Evolutionary conservation across 2,329 filamentous ascomycete species (phyloP).

Genomic region (Pseudogymnoascus sp.): DNA sequence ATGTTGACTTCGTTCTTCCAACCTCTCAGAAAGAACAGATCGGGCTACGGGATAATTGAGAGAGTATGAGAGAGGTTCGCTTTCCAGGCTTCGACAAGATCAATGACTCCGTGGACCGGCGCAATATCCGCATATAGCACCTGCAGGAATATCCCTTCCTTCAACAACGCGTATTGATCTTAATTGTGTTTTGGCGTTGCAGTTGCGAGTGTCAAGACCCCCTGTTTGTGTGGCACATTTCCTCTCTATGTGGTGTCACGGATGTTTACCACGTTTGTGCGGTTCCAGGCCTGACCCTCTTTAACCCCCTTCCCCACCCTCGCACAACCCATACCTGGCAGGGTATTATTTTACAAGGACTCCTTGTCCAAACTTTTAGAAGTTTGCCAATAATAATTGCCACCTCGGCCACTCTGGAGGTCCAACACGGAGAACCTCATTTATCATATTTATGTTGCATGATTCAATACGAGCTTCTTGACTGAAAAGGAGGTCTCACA

Average conservation of each 20-base stretch:
- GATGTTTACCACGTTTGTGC: neutral
- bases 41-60: neutral
- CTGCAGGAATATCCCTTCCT: neutral
- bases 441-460: neutral
- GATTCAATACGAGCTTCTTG: neutral
- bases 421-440: neutral
- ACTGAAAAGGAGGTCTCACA: neutral
- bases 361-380: neutral
- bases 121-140: neutral
- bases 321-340: neutral
- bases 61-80: neutral
- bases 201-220: neutral
- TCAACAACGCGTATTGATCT: neutral
- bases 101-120: neutral
- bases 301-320: neutral
- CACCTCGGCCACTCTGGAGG: neutral
- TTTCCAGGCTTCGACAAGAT: neutral
- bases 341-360: neutral
- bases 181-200: neutral
- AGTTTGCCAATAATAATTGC: neutral
- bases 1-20: neutral
- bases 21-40: neutral
- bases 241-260: neutral
- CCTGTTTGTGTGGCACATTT: conserved; percentile 2
- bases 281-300: neutral